A percentile compares a stretch with the other conserved stretches of the same genome.
Conservation (phyloP, 164 flowering plant genomes). For the Vitis labrusca region DNA sequence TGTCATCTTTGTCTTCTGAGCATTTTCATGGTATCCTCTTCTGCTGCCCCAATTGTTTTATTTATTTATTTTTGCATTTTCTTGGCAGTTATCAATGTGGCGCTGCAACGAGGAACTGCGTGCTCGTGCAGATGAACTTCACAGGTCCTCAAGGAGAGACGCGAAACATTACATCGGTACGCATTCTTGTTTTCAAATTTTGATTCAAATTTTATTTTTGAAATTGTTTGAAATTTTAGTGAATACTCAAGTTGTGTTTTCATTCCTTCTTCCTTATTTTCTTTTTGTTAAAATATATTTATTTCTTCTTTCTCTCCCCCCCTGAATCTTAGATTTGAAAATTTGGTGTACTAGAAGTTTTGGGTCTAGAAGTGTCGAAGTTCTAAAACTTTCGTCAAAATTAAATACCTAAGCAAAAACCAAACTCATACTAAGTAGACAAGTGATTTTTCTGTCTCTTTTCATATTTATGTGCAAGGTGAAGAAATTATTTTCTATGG, state of each 20-base stretch:
- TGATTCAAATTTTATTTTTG: background rate
- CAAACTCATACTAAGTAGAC: background rate
- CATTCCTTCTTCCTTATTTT: too few species aligned
- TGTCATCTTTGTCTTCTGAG: too few species aligned
- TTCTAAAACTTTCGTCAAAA: background rate
- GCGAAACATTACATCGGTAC: conserved; percentile 84
- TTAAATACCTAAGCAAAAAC: background rate
- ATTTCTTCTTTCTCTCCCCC: too few species aligned
- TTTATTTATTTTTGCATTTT: background rate
- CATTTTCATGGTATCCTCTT: background rate
- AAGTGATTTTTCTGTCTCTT: too few species aligned
- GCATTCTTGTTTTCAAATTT: background rate
- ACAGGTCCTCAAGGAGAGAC: conserved; percentile 55
- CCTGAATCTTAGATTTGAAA: background rate
- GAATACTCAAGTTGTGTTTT: too few species aligned
- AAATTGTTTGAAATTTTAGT: too few species aligned
- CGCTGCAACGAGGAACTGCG: conserved; percentile 60
- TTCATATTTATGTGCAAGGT: too few species aligned
- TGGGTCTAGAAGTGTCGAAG: too few species aligned
- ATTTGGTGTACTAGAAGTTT: background rate
- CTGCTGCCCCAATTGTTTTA: background rate
- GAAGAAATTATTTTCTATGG: too few species aligned
- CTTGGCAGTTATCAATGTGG: conserved; percentile 53
- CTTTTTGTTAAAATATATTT: too few species aligned
- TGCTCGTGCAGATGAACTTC: conserved; percentile 42